These are phyloP conservation scores for Pilobolus umbonatus DNA, from an alignment of 192 early-diverging fungal genomes.

Conservation along the genomic window DNA sequence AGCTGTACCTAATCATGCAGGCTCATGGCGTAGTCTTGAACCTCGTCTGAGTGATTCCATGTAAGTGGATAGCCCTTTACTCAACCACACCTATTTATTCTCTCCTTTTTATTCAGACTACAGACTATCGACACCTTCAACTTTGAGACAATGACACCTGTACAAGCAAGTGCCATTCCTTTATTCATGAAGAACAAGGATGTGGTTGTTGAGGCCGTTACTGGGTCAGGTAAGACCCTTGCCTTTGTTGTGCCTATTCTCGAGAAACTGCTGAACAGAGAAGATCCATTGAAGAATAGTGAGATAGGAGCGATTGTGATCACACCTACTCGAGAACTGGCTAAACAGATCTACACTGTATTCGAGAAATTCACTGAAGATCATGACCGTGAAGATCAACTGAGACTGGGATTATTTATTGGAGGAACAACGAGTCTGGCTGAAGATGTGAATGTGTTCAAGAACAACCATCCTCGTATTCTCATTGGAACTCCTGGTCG, in stretches of 20 bases:
- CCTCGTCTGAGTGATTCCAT: constrained; percentile 26
- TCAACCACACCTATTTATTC: not conserved
- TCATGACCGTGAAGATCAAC: constrained; percentile 25
- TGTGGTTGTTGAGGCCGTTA: constrained; percentile 94
- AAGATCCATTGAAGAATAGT: constrained; percentile 52
- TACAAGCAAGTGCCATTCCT: constrained; percentile 89
- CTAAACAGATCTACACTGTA: constrained; percentile 79
- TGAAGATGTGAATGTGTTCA: constrained; percentile 61
- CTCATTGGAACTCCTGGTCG: constrained; percentile 90
- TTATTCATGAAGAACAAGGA: constrained; percentile 90
- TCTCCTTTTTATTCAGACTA: constrained; percentile 27
- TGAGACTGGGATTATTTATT: constrained; percentile 61
- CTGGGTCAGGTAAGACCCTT: constrained; percentile 95
- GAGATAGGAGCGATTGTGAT: constrained; percentile 88
- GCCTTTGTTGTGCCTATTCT: constrained; percentile 89
- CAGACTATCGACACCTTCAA: constrained; percentile 60
- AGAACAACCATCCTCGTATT: constrained; percentile 68
- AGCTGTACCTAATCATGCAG: constrained; percentile 25
- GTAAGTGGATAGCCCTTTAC: constrained; percentile 23
- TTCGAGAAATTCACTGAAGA: constrained; percentile 57
- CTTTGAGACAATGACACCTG: constrained; percentile 88
- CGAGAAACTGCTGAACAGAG: constrained; percentile 72
- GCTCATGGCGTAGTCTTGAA: constrained; percentile 21
- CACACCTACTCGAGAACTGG: constrained; percentile 87
- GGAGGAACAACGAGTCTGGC: constrained; percentile 61